A percentile compares a stretch with the other conserved stretches of the same genome.
These are phyloP conservation scores for Linum lewisii DNA, from an alignment of 345 rosid species.

Conservation along the genomic window DNA sequence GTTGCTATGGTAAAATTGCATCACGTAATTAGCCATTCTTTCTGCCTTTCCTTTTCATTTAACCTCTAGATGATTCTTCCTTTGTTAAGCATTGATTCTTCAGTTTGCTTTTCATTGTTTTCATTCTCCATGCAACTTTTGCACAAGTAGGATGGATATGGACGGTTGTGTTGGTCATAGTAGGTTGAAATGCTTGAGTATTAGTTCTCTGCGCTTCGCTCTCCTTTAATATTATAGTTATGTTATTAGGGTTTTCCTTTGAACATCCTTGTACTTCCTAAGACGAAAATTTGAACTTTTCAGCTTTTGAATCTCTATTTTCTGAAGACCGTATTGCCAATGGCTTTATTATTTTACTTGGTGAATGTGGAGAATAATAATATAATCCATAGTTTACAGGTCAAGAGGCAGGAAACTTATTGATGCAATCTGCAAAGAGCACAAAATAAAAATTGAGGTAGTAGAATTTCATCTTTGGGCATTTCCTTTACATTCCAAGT, in stretches of 20 bases:
- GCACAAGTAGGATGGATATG: background rate
- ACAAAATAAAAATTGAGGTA: slow-evolving; percentile 62
- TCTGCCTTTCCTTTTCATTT: background rate
- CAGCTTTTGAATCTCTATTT: background rate
- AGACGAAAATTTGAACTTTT: too few species aligned
- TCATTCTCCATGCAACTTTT: background rate
- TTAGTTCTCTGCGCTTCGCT: background rate
- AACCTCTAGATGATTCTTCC: background rate
- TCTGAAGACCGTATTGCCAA: background rate
- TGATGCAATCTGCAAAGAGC: slow-evolving; percentile 49
- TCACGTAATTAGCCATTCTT: background rate
- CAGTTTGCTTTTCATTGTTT: too few species aligned
- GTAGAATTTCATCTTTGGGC: slow-evolving; percentile 7
- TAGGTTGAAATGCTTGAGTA: background rate
- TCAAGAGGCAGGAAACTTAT: slow-evolving; percentile 58
- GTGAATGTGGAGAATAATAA: background rate
- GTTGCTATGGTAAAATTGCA: background rate
- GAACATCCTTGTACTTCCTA: background rate
- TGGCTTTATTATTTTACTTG: too few species aligned
- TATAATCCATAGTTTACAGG: slow-evolving; percentile 29
- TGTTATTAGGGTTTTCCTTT: background rate
- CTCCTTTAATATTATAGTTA: background rate
- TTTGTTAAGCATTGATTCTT: background rate
- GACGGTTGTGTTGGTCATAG: background rate
- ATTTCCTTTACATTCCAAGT: background rate